A percentile compares a stretch with the other conserved stretches of the same genome.
Conservation (phyloP, 2,329 filamentous ascomycete genomes). For the Cadophora gregata region DNA sequence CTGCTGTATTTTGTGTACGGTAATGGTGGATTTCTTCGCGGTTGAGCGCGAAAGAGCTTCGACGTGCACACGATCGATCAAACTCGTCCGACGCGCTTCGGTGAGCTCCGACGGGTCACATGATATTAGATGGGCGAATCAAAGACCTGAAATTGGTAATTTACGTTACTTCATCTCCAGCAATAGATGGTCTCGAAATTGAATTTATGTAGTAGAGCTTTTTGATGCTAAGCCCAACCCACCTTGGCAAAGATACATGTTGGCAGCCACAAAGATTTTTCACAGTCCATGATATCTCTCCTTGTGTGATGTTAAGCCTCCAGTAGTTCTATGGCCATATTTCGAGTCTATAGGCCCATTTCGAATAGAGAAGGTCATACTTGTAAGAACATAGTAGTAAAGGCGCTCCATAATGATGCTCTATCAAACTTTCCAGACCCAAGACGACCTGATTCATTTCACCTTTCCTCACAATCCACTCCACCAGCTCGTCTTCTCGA, state of each 20-base stretch:
- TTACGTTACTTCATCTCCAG: not conserved
- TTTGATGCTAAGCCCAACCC: too few relatives aligned
- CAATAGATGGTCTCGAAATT: too few relatives aligned
- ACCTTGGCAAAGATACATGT: too few relatives aligned
- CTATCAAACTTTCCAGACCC: not conserved
- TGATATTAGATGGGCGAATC: not conserved
- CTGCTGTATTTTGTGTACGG: too few relatives aligned
- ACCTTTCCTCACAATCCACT: slow-evolving; percentile 56
- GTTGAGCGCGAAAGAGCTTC: not conserved
- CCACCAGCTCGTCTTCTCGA: slow-evolving; percentile 71
- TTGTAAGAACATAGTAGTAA: not conserved
- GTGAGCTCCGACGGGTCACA: slow-evolving; percentile 4
- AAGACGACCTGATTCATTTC: not conserved
- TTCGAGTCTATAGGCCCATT: too few relatives aligned
- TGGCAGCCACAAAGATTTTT: too few relatives aligned
- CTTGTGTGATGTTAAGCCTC: too few relatives aligned
- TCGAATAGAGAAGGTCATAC: too few relatives aligned
- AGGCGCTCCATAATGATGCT: not conserved
- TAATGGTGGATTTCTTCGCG: too few relatives aligned
- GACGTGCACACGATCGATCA: not conserved
- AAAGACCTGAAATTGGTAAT: slow-evolving; percentile 9
- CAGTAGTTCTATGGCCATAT: too few relatives aligned
- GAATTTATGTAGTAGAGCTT: too few relatives aligned
- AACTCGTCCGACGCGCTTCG: not conserved
- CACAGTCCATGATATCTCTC: too few relatives aligned